Base-by-base conservation (phyloP, 2,329 filamentous ascomycete genomes). In the Juglanconis oblonga region DNA sequence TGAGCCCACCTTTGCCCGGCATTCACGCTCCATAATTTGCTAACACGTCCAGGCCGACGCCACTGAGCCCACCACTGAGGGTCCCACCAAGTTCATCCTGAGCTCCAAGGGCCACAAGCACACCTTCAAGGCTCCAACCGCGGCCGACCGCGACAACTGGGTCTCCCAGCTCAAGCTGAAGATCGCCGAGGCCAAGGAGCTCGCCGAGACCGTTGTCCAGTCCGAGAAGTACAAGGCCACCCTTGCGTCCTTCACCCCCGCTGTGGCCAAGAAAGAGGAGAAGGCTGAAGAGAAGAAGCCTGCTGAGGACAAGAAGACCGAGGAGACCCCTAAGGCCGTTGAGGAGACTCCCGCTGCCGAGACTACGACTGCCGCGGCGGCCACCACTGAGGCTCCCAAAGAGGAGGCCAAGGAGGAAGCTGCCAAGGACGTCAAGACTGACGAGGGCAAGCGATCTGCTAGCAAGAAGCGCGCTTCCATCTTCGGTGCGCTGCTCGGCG, bases 81-180 rank as follows among this genome's bases (percentile, higher is more conserved):
- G 92, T 63, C 72, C 84, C 66, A 84, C 85, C 78, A 93, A 95
- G 78, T 97, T 99, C 82, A 81, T 87, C 72, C 90, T 98, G 82
- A 91, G 88, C 73, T 79, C 90, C 72, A 87, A 89, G 77, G 90
- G 89, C 68, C 89, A 96, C 79, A 96, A 97, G 87, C 92, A 97
- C 84, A 85, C 85, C 63, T 97, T 99, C 84, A 94, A 97, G 85
- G 91, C 94, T 60, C 71, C 80, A 69, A 88, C 72, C 70, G 70
- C 84, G 52, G 80, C 86, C 62, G 92, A 97, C 79, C 92, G 94
- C 73, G 92, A 97, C 76, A 91, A 90, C 83, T 98, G 95, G 95
- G 86, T 96, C 70, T 79, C 87, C 64, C 89, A 93, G 71, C 76
- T 97, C 68, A 92, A 95, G 85, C 79, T 84, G 70, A 91, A 93